phyloP scores from a whole-genome alignment of 306 rosid genomes.

The Gynostemma pentaphyllum region DNA sequence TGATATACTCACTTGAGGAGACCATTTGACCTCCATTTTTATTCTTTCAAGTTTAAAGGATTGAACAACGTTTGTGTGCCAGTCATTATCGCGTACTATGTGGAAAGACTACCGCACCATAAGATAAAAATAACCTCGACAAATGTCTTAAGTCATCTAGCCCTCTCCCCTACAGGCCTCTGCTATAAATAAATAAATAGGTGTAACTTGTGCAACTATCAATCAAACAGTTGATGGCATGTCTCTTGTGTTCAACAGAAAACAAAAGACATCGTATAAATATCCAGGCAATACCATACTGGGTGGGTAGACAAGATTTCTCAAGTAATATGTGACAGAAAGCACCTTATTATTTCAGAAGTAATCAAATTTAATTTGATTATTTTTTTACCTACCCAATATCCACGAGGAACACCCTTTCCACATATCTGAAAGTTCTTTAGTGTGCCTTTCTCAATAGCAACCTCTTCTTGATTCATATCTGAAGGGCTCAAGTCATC shows the following conservation, averaged over 20 bases:
- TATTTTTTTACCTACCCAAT: constrained; percentile 54
- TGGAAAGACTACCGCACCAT: neutral
- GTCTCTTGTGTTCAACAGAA: neutral
- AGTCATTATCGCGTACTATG: too few relatives aligned
- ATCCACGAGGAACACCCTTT: constrained; percentile 90
- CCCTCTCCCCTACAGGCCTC: neutral
- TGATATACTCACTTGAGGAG: neutral
- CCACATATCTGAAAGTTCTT: constrained; percentile 66
- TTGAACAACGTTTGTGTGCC: too few relatives aligned
- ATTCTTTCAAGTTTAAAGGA: too few relatives aligned
- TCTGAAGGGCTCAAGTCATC: constrained; percentile 65
- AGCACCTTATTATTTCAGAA: neutral
- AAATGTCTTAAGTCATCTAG: neutral
- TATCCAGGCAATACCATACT: neutral
- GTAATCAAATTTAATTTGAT: constrained; percentile 11
- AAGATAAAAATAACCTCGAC: neutral
- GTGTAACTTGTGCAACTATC: neutral
- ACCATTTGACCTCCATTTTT: too few relatives aligned
- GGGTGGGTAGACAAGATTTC: neutral
- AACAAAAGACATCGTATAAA: neutral
- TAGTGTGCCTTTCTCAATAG: constrained; percentile 21
- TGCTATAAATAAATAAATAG: neutral
- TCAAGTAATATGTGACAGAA: neutral
- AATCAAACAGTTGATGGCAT: neutral
- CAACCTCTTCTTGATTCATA: constrained; percentile 31